Evolutionary conservation across 2,329 filamentous ascomycete genomes (phyloP), one percentile per base, ranked within the genome.

Genomic region (Fusarium longipes): DNA sequence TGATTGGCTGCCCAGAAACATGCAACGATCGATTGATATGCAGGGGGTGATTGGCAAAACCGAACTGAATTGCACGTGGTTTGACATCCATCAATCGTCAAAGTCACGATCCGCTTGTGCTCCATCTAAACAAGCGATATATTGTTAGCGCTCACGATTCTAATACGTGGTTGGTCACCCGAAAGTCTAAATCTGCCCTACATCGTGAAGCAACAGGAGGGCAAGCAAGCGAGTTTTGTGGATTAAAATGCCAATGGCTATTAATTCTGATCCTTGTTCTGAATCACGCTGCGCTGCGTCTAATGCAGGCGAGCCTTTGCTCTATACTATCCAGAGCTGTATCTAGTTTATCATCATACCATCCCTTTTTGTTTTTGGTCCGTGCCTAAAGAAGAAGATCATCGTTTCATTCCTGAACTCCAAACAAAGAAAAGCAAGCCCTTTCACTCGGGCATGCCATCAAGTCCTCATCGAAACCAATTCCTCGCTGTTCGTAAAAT

Each of bases 281-380:
- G 59, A 60, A 53, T 53, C 54, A 40, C 49, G 22, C 44, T 39
- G 60, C 50, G 39, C 50, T 51, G 50, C 56, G 36, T 65, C 65
- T 61, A 49, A 56, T 38, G 47, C 65, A 43, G 40, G 64, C 65
- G 43, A 24, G 25, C 39, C 47, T 47, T 32, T 56, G 65, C 59
- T 68, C 63, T 57, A 57, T 56, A 29, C 38, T 65, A 65, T 67
- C 65, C 56, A 65, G 64, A 67, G 64, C 65, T 49, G 15, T 48
- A 45, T 68, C 44, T 68, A 65, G 30, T 67, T 61, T 61, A 61
- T 69, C 65, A 44, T 55, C 49, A 54, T n/a, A 36, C 48, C 30
- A 53, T 53, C 45, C 33, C 42, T 35, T 55, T 68, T 68, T 27
- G 15, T 38, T 43, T 52, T 49, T 44, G 42, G 25, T 20, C 47